Evolutionary conservation across 371 early-diverging fungal genomes (phyloP), one percentile per base, ranked within the genome.

Genomic region (Lichtheimia ramosa): DNA sequence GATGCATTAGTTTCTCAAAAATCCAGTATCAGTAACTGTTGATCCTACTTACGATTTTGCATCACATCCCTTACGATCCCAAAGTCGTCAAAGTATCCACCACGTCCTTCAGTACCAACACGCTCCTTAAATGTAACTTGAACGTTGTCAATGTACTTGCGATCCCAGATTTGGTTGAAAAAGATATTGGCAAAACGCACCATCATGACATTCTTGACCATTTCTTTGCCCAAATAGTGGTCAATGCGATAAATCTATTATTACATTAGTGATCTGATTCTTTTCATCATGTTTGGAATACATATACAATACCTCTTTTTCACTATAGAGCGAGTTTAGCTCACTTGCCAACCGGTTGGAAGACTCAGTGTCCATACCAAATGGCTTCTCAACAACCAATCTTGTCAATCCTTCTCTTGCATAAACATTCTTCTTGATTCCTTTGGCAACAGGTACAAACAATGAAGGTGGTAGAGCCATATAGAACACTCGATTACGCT

Each of bases 61-160:
- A 99, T 96, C 18, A 99, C 98, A 71, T 99, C 99, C 61, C 99
- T 94, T 64, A 99, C 94, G 48, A 99, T 97, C 43, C 99, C 99
- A 78, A 95, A 96, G 72, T 96, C 93, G 75, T 99, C 99, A 89
- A 99, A 99, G 83, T 99, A 99, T 6, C 97, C 96, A 50, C 99
- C 98, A 41, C 99, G 92, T 34, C 99, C 99, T 67, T 98, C 95
- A 5, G 96, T 98, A 18, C 99, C 99, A 70, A 99, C 89, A 59
- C 87, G 89, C 69, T 99, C 99, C 70, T 98, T 99, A 78, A 99
- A 99, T 0, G 95, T 94, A 75, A 96, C 96, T 72, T 99, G 96
- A 7, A 99, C 89, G 62, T 96, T 96, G 63, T 89, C 85, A 61
- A 99, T 96, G 70, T 84, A 83, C 41, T 84, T 80, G 52, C 93